A percentile compares a stretch with the other conserved stretches of the same genome.
phyloP scores from a whole-genome alignment of 106 monocot genomes.

The Phalaenopsis equestris region DNA sequence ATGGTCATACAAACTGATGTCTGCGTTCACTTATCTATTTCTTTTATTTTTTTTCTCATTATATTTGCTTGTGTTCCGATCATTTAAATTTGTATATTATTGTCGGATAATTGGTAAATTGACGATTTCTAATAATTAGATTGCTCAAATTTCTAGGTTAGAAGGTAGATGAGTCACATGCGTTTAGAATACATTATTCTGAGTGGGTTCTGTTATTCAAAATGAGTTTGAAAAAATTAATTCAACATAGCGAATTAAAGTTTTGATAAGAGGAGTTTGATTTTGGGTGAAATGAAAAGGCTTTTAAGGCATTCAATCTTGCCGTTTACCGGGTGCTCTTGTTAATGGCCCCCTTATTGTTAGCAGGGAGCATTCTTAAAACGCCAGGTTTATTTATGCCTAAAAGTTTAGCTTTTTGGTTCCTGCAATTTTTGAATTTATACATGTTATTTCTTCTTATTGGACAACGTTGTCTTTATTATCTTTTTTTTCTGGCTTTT shows the following conservation, averaged over 20 bases:
- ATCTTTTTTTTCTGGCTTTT: neutral
- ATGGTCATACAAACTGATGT: neutral
- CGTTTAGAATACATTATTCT: neutral
- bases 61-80: neutral
- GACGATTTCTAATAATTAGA: neutral
- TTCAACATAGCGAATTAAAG: neutral
- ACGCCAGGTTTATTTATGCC: neutral
- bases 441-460: neutral
- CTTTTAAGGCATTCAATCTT: too few relatives aligned
- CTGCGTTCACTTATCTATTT: neutral
- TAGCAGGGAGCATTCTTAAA: neutral
- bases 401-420: neutral
- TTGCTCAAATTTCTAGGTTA: neutral
- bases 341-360: neutral
- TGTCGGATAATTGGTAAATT: neutral
- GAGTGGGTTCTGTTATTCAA: neutral
- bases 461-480: neutral
- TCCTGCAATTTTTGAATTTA: neutral
- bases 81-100: neutral
- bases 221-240: neutral
- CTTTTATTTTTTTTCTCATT: neutral
- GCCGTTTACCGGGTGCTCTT: neutral
- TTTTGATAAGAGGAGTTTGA: neutral
- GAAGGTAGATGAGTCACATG: neutral
- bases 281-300: too few relatives aligned